Conservation (phyloP, 2,329 filamentous ascomycete genomes). For the Rhynchosporium graminicola region DNA sequence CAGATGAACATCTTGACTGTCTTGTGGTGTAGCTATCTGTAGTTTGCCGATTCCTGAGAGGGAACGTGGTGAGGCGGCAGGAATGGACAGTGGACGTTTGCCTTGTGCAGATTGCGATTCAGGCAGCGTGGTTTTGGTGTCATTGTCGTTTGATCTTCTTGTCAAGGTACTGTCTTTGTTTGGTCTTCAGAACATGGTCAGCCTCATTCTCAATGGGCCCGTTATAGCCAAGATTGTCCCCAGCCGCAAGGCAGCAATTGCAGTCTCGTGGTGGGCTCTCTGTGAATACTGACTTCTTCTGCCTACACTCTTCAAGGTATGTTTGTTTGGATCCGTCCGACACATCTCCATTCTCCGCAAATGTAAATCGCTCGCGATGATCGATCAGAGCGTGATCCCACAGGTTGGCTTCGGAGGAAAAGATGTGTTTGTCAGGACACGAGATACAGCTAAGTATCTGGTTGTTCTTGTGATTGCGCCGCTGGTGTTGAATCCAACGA, state of each 20-base stretch:
- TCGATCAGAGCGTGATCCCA: conserved; percentile 29
- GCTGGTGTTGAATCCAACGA: conserved; percentile 32
- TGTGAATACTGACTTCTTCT: conserved; percentile 24
- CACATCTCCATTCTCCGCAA: conserved; percentile 18
- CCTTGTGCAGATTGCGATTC: conserved; percentile 22
- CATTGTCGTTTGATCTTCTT: conserved; percentile 24
- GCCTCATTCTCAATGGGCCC: conserved; percentile 15
- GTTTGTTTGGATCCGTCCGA: conserved; percentile 16
- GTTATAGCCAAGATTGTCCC: background rate
- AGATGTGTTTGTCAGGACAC: conserved; percentile 29
- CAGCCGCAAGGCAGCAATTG: background rate
- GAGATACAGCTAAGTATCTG: conserved; percentile 28
- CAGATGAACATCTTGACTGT: conserved; percentile 30
- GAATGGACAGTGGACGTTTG: conserved; percentile 13
- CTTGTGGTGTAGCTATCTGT: conserved; percentile 25
- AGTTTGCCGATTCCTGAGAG: conserved; percentile 29
- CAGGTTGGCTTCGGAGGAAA: conserved; percentile 13
- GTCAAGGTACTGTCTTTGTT: conserved; percentile 27
- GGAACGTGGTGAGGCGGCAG: conserved; percentile 16
- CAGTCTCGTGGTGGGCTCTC: background rate
- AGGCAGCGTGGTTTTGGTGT: conserved; percentile 18
- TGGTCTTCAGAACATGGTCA: conserved; percentile 23
- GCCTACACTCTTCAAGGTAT: conserved; percentile 22
- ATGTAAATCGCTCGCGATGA: conserved; percentile 27
- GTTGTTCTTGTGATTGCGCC: conserved; percentile 27